Percentiles rank a stretch among this genome's conserved stretches.
These are phyloP conservation scores for Articulospora tetracladia DNA, from an alignment of 495 filamentous ascomycete genomes.

Conservation along the genomic window DNA sequence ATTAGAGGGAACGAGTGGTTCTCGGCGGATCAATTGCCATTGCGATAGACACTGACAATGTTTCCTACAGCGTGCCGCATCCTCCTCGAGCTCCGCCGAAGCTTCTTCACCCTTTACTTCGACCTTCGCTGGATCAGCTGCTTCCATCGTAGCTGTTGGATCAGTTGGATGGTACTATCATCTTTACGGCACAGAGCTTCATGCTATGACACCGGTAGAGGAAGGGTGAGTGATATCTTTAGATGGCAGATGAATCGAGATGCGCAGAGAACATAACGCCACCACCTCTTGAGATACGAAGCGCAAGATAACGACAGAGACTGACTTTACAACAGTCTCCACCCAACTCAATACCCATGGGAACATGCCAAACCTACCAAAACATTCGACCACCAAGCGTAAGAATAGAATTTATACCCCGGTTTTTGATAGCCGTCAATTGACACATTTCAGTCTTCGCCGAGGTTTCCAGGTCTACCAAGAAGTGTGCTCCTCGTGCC, in stretches of 20 bases:
- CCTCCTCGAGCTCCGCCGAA: slow-evolving; percentile 53
- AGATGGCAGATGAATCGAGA: slow-evolving; percentile 4
- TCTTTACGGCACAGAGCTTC: slow-evolving; percentile 80
- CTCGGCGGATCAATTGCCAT: slow-evolving; percentile 18
- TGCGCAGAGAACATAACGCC: background rate
- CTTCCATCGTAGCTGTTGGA: slow-evolving; percentile 80
- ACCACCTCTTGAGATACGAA: background rate
- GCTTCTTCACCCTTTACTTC: slow-evolving; percentile 56
- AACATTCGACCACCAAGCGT: slow-evolving; percentile 97
- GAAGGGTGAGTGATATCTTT: slow-evolving; percentile 76
- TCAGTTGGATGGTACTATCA: slow-evolving; percentile 94
- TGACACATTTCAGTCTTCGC: slow-evolving; percentile 65
- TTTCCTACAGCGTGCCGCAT: slow-evolving; percentile 55
- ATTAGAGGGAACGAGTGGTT: background rate
- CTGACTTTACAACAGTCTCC: slow-evolving; percentile 58
- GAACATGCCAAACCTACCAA: slow-evolving; percentile 84
- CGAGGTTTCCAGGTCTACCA: slow-evolving; percentile 99
- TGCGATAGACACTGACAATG: slow-evolving; percentile 24
- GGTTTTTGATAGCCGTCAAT: background rate
- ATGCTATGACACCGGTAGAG: slow-evolving; percentile 90
- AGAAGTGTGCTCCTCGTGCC: slow-evolving; percentile 96
- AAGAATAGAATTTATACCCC: slow-evolving; percentile 32
- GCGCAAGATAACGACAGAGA: slow-evolving; percentile 3
- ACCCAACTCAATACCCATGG: slow-evolving; percentile 92
- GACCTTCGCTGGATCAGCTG: slow-evolving; percentile 76